Base-by-base conservation (phyloP, 2,329 filamentous ascomycete species). In the Paradendryphiella salina region DNA sequence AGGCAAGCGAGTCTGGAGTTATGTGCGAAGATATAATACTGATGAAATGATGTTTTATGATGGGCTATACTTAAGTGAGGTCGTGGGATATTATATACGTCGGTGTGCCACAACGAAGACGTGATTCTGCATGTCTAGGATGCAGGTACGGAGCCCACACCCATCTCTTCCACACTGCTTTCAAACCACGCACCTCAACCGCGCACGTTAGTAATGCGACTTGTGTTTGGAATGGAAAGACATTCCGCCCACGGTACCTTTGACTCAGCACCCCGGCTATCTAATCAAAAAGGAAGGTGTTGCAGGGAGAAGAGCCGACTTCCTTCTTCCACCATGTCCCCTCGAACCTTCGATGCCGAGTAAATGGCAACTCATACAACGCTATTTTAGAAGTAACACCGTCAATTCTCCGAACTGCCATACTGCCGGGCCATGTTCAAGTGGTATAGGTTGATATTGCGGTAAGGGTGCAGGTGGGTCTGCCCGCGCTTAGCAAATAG, bases 141-240 rank as follows among this genome's bases (percentile, higher is more conserved):
- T 52, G 38, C 26, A 46, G 33, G 32, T 47, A 35, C 21, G 39
- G 35, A 28, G 50, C 50, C 54, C 50, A 47, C 47, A 43, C 48
- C 15, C 36, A 34, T 29, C 28, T 35, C 35, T 41, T 50, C 39
- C 36, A 37, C 29, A 5, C 11, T 46, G 36, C 45, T 42, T 50
- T 29, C 9, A 15, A 48, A 52, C 14, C 17, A 15, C 43, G 34
- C 33, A 33, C 20, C 32, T 17, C 28, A 17, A 21, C 23, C 39
- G 21, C 34, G 17, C 7, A 38, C n/a, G 20, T 20, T 44, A 32
- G n/a, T 40, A 54, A 54, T 42, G 13, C 13, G 23, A 36, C 20
- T 7, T 7, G 21, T 23, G 17, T 9, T 28, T 13, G 17, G 17
- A 14, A 21, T 20, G 3, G 3, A 18, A 20, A 36, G 13, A 13